These are phyloP conservation scores for Chrysanthemum makinoi DNA, from an alignment of 129 eudicot genomes.

Conservation along the genomic window DNA sequence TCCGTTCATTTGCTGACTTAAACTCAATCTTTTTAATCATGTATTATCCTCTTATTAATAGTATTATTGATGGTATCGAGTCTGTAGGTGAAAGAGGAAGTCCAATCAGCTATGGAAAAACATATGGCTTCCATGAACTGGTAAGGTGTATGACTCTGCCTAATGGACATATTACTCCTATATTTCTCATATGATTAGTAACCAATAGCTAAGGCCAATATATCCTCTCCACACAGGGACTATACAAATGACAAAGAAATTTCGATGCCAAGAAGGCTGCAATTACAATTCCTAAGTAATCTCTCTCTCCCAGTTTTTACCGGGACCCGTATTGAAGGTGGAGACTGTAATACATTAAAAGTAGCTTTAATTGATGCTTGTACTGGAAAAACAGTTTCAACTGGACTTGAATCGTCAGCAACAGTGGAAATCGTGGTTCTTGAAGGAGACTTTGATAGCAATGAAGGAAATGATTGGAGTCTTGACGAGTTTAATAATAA, in stretches of 20 bases:
- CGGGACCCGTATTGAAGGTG: conserved; percentile 92
- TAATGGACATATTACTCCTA: conserved; percentile 4
- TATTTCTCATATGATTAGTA: neutral
- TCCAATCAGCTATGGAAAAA: conserved; percentile 70
- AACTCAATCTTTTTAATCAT: neutral
- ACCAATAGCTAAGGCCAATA: conserved; percentile 21
- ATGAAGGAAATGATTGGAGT: conserved; percentile 63
- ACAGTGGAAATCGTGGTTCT: conserved; percentile 87
- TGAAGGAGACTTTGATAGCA: conserved; percentile 91
- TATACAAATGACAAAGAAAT: conserved; percentile 43
- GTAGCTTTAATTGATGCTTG: conserved; percentile 66
- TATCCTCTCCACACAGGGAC: conserved; percentile 45
- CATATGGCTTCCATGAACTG: conserved; percentile 56
- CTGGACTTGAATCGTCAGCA: conserved; percentile 60
- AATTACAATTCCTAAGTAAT: conserved; percentile 52
- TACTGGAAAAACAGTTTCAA: conserved; percentile 59
- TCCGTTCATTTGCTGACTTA: neutral
- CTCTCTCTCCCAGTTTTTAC: conserved; percentile 91
- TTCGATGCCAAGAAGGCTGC: conserved; percentile 62
- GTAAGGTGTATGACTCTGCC: conserved; percentile 38
- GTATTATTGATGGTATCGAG: conserved; percentile 22
- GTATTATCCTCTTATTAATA: neutral
- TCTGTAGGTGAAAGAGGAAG: conserved; percentile 87
- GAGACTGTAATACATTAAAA: conserved; percentile 58
- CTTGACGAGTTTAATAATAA: conserved; percentile 67